Evolutionary conservation across 1,284 basidiomycete species (phyloP).

Genomic region (Marasmius tenuissimus): DNA sequence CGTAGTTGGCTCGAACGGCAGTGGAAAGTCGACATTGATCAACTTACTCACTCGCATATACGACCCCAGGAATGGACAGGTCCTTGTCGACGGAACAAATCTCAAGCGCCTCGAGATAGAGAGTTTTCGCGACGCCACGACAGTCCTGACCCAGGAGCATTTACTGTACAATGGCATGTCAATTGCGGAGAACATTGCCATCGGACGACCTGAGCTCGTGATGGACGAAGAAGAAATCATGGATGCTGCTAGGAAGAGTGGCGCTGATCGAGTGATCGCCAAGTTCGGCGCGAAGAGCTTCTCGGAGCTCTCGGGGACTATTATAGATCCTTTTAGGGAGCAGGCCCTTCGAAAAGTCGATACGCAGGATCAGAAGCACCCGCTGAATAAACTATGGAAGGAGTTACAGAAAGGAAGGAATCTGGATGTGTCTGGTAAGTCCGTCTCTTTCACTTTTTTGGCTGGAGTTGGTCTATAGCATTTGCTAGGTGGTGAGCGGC

Average conservation of each 20-base stretch:
- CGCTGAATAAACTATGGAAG: conserved; percentile 32
- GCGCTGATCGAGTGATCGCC: conserved; percentile 33
- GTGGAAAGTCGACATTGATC: conserved; percentile 44
- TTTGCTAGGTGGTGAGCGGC: conserved; percentile 38
- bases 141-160: conserved; percentile 44
- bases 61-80: conserved; percentile 36
- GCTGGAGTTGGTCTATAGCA: not conserved
- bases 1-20: conserved; percentile 47
- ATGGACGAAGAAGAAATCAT: conserved; percentile 27
- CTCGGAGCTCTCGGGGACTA: conserved; percentile 22
- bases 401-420: conserved; percentile 28
- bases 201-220: conserved; percentile 35
- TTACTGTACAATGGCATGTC: conserved; percentile 40
- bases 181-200: conserved; percentile 43
- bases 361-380: conserved; percentile 27
- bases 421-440: conserved; percentile 31
- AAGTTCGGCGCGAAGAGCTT: conserved; percentile 20
- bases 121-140: conserved; percentile 36
- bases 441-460: not conserved
- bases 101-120: conserved; percentile 31
- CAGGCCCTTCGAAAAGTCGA: conserved; percentile 28
- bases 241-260: conserved; percentile 36
- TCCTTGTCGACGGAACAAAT: conserved; percentile 39
- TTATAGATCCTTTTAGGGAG: conserved; percentile 30
- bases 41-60: conserved; percentile 45